Conservation (phyloP, 1,284 basidiomycete genomes). For the Moniliella sp. region DNA sequence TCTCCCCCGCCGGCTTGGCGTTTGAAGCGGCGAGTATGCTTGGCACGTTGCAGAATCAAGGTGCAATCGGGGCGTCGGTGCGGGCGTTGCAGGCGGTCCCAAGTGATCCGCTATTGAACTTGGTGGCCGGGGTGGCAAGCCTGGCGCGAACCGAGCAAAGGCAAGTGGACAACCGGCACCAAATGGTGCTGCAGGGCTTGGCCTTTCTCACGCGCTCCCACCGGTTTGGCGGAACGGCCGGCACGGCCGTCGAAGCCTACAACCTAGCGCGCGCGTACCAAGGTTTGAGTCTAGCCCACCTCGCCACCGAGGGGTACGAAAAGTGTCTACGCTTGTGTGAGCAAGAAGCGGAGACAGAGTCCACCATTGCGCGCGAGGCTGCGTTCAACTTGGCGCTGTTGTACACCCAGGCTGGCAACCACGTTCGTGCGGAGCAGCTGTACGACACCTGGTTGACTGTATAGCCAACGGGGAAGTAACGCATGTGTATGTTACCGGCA, state of each 20-base stretch:
- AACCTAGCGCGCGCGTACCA: constrained; percentile 80
- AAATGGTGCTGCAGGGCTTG: constrained; percentile 33
- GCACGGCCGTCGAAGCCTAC: constrained; percentile 51
- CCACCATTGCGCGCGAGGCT: background rate
- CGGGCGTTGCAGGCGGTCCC: constrained; percentile 47
- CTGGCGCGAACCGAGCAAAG: constrained; percentile 72
- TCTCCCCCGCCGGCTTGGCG: background rate
- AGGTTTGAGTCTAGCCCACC: constrained; percentile 42
- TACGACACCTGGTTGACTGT: too few species aligned
- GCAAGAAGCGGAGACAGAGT: background rate
- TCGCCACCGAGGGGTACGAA: background rate
- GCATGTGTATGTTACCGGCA: too few species aligned
- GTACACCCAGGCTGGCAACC: too few species aligned
- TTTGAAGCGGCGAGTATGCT: background rate
- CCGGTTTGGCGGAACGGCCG: background rate
- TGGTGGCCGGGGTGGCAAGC: constrained; percentile 60
- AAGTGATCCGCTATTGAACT: constrained; percentile 61
- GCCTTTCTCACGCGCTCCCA: constrained; percentile 11
- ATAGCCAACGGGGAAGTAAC: too few species aligned
- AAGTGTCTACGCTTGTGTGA: background rate
- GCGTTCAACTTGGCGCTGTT: background rate
- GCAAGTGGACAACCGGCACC: constrained; percentile 78
- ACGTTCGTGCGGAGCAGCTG: too few species aligned
- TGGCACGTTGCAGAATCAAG: background rate
- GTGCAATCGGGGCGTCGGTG: constrained; percentile 55